Evolutionary conservation across 2,329 filamentous ascomycete species (phyloP).

Genomic region (Diaporthe aspalathi): DNA sequence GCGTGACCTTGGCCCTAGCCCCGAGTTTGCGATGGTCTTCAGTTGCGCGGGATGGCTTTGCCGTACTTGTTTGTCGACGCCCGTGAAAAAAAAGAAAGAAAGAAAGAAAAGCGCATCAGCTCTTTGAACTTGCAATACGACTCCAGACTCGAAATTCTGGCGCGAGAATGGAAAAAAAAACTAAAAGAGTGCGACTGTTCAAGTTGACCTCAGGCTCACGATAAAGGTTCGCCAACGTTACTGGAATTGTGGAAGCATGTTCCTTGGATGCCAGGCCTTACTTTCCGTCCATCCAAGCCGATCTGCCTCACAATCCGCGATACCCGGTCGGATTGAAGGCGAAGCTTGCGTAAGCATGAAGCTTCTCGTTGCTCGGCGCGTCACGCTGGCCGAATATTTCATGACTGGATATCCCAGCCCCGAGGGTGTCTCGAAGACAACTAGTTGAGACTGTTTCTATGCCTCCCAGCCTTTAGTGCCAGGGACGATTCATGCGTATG

Average conservation of each 20-base stretch:
- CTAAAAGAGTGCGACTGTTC: neutral
- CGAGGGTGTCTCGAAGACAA: neutral
- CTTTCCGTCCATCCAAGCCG: neutral
- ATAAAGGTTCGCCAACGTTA: neutral
- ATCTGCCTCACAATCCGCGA: neutral
- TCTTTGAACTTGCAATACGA: neutral
- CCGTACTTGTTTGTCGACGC: neutral
- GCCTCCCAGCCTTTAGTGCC: neutral
- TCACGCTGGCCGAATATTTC: neutral
- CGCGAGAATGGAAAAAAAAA: neutral
- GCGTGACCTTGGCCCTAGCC: too few relatives aligned
- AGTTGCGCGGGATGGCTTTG: neutral
- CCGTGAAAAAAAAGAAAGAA: too few relatives aligned
- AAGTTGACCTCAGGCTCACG: neutral
- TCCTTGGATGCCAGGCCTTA: neutral
- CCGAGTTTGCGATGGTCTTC: neutral
- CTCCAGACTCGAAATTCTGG: too few relatives aligned
- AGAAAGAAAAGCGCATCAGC: too few relatives aligned
- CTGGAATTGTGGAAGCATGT: neutral
- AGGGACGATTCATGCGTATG: neutral
- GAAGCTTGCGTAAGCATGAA: slow-evolving; percentile 5
- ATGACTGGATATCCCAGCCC: slow-evolving; percentile 9
- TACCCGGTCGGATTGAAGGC: neutral
- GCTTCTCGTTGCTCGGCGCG: neutral
- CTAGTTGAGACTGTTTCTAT: neutral